Evolutionary conservation across 352 stramenopile species (phyloP), one percentile per base, ranked within the genome.

Genomic region (Phytophthora sojae): DNA sequence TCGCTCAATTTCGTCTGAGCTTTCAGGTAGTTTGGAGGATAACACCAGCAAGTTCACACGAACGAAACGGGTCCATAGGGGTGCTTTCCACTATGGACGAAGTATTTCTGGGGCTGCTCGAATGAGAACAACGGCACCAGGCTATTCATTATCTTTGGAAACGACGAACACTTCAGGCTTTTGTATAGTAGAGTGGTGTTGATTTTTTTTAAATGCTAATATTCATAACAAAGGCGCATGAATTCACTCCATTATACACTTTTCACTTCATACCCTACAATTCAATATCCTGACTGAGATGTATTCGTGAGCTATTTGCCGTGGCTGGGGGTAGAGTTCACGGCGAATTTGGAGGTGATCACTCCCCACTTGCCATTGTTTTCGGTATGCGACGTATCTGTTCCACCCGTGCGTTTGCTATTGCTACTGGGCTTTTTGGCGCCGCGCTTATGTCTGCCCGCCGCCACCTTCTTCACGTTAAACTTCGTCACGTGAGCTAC

Each of bases 401-500:
- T 51, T 7, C 45, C 45, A 1, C 45, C 45, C 0, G 42, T 50
- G 17, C 23, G 42, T 11, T 50, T 50, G 42, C 42, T 63, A 17
- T 25, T 63, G 57, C 53, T 58, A 35, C 30, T 35, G 0, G 3
- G 11, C 19, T 52, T 52, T 19, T 52, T 52, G 45, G 17, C 19
- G 1, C 0, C 42, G 17, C 42, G 15, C 19, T 52, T 52, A 1
- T 52, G 7, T 4, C 19, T 52, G 9, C 45, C 45, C 6, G 45
- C 45, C 0, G 19, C 45, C 17, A 52, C 45, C 14, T 71, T 69
- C 29, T 68, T 75, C 9, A 71, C 25, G 35, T 81, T 81, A 29
- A 81, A 82, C 29, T 82, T 80, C 4, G 74, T 80, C 26, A 87
- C 79, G 23, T 87, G 77, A 15, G 79, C 79, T 29, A 87, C 73